These are phyloP conservation scores for Ogataea ramenticola DNA, from an alignment of 805 yeast genomes.

Conservation along the genomic window DNA sequence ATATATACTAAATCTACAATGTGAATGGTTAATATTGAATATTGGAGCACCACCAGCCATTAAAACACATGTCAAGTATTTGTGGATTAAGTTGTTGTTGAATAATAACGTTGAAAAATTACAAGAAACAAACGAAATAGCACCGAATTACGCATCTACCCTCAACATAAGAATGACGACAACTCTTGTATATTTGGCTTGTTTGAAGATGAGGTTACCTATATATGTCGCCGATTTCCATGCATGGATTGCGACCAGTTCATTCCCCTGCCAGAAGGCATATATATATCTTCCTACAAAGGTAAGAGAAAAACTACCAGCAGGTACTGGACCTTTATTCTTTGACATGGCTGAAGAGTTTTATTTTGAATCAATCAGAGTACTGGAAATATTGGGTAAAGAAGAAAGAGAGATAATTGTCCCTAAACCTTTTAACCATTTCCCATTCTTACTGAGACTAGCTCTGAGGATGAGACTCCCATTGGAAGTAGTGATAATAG, in stretches of 20 bases:
- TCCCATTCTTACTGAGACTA: slow-evolving; percentile 34
- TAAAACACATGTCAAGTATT: slow-evolving; percentile 24
- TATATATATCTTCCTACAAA: slow-evolving; percentile 3
- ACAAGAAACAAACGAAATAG: neutral
- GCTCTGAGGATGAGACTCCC: slow-evolving; percentile 41
- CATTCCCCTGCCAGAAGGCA: slow-evolving; percentile 34
- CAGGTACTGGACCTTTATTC: neutral
- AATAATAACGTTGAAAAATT: neutral
- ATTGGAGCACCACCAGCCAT: slow-evolving; percentile 13
- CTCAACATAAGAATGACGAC: slow-evolving; percentile 1
- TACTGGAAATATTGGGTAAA: neutral
- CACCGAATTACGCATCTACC: neutral
- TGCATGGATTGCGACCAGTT: slow-evolving; percentile 31
- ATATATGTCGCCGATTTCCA: slow-evolving; percentile 43
- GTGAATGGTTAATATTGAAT: slow-evolving; percentile 29
- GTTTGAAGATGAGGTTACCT: slow-evolving; percentile 42
- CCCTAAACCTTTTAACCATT: slow-evolving; percentile 15
- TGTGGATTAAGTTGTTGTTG: slow-evolving; percentile 22
- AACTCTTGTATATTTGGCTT: slow-evolving; percentile 41
- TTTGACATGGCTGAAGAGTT: neutral
- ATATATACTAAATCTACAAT: slow-evolving; percentile 40
- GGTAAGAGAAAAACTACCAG: neutral
- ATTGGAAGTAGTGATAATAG: slow-evolving; percentile 36
- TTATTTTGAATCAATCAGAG: neutral
- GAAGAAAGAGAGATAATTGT: neutral